Conservation (phyloP, 129 eudicot species). For the Arctium minus region DNA sequence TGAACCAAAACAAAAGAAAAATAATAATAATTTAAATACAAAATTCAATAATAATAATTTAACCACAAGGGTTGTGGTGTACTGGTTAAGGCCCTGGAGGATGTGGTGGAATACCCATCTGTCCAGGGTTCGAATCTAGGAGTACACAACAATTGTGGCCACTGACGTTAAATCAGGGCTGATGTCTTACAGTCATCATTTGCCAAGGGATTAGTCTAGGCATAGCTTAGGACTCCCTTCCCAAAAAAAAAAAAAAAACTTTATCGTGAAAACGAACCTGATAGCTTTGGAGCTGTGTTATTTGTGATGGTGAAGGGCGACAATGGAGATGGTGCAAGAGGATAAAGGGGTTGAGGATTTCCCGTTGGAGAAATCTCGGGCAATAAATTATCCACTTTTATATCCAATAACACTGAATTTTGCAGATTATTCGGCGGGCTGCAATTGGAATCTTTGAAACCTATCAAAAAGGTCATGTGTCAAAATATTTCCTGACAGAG, state of each 20-base stretch:
- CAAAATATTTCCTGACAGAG: neutral
- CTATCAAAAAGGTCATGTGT: slow-evolving; percentile 34
- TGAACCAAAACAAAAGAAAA: slow-evolving; percentile 25
- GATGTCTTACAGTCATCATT: too few species aligned
- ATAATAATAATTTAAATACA: neutral
- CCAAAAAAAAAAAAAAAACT: neutral
- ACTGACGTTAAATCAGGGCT: too few species aligned
- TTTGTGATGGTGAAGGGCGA: slow-evolving; percentile 92
- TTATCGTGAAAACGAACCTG: slow-evolving; percentile 50
- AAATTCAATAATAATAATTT: neutral
- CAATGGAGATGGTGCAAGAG: slow-evolving; percentile 92
- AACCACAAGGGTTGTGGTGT: too few species aligned
- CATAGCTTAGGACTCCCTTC: too few species aligned
- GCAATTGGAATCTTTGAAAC: slow-evolving; percentile 35
- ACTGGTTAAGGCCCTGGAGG: too few species aligned
- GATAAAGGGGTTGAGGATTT: slow-evolving; percentile 90
- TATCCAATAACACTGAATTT: slow-evolving; percentile 15
- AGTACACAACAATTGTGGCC: too few species aligned
- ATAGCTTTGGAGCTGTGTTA: slow-evolving; percentile 70
- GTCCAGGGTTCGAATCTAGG: too few species aligned
- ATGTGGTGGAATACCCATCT: too few species aligned
- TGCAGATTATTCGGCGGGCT: slow-evolving; percentile 27
- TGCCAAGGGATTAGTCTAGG: too few species aligned
- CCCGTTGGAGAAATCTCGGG: slow-evolving; percentile 71
- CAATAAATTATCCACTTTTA: slow-evolving; percentile 47